Percentiles rank a stretch among this genome's conserved stretches.
Evolutionary conservation across 164 flowering plant species (phyloP).

Genomic region (Brasenia schreberi): DNA sequence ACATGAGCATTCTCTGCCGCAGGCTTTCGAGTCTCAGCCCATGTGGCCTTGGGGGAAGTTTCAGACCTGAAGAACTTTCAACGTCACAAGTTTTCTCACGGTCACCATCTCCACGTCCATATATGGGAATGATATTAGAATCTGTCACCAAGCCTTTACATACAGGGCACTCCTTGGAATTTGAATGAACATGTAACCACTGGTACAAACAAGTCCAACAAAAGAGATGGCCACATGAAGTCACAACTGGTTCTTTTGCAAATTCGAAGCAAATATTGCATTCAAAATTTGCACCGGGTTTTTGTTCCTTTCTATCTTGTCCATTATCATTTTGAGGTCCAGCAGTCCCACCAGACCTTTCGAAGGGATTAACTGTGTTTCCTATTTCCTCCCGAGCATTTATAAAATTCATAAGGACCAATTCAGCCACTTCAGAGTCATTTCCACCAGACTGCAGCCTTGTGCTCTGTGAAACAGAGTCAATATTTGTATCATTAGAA

Average conservation of each 20-base stretch:
- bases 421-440: too few species aligned
- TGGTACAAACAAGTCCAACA: slow-evolving; percentile 29
- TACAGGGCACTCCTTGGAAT: slow-evolving; percentile 24
- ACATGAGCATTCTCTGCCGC: slow-evolving; percentile 13
- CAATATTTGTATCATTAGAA: too few species aligned
- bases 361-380: slow-evolving; percentile 1
- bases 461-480: too few species aligned
- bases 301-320: slow-evolving; percentile 8
- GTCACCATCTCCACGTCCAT: slow-evolving; percentile 19
- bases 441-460: too few species aligned
- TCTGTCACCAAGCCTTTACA: slow-evolving; percentile 25
- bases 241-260: slow-evolving; percentile 26
- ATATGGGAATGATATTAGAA: slow-evolving; percentile 19
- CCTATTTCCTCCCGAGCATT: too few species aligned
- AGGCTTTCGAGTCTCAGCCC: slow-evolving; percentile 17
- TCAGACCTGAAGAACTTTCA: slow-evolving; percentile 14
- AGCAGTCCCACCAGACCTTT: slow-evolving; percentile 6
- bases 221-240: slow-evolving; percentile 27
- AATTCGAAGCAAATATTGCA: slow-evolving; percentile 28
- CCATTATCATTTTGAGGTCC: slow-evolving; percentile 7
- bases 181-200: slow-evolving; percentile 20
- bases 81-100: slow-evolving; percentile 6
- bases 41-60: slow-evolving; percentile 25
- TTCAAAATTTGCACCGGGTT: slow-evolving; percentile 15
- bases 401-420: too few species aligned